Evolutionary conservation across 2,329 filamentous ascomycete species (phyloP).

Genomic region (Coniochaeta pulveracea): DNA sequence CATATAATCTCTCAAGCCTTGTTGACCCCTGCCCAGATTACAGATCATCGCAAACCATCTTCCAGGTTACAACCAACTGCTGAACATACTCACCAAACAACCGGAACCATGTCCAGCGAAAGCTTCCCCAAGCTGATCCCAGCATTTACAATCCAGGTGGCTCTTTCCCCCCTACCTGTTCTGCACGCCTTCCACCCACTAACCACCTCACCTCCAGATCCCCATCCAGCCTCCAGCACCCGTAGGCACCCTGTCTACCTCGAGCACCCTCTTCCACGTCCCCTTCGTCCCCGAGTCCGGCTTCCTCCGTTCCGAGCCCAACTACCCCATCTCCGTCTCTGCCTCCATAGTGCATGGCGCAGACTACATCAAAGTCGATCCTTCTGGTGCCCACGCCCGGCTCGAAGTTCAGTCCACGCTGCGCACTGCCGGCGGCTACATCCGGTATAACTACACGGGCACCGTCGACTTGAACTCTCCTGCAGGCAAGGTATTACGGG

Average conservation of each 20-base stretch:
- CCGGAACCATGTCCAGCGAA: constrained; percentile 18
- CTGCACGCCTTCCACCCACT: neutral
- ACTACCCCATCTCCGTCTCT: constrained; percentile 25
- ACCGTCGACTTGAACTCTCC: constrained; percentile 18
- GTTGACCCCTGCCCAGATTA: neutral
- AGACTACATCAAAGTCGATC: constrained; percentile 28
- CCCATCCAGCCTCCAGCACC: constrained; percentile 15
- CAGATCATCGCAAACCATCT: neutral
- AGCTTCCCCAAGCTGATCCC: constrained; percentile 27
- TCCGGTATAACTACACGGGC: constrained; percentile 25
- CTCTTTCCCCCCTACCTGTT: neutral
- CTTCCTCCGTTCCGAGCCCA: constrained; percentile 21
- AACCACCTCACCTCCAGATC: constrained; percentile 11
- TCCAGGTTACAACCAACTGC: too few relatives aligned
- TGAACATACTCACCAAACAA: neutral
- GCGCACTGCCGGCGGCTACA: constrained; percentile 19
- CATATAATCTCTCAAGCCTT: too few relatives aligned
- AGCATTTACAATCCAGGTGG: constrained; percentile 25
- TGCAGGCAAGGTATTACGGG: constrained; percentile 21
- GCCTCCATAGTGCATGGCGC: constrained; percentile 25
- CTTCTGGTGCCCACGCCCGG: constrained; percentile 21
- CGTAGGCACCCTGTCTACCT: constrained; percentile 17
- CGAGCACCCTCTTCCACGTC: constrained; percentile 18
- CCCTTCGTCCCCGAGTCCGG: constrained; percentile 15
- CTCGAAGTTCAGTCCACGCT: constrained; percentile 26